Evolutionary conservation across 352 stramenopile genomes (phyloP), one percentile per base, ranked within the genome.

Genomic region (Pythium sukuiense): DNA sequence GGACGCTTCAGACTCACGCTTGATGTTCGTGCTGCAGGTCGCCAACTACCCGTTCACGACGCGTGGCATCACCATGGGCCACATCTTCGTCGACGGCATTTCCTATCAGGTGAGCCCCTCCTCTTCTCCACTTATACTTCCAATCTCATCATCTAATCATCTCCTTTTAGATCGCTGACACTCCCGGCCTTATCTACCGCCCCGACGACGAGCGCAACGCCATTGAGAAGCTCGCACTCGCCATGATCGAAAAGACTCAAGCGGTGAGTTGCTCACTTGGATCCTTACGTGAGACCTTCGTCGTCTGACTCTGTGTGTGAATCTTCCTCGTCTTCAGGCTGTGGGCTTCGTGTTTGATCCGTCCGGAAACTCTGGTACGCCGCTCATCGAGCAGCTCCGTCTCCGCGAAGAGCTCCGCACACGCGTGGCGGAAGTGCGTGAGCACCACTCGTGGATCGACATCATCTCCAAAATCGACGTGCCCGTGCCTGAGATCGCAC

Each of bases 1-100:
- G 6, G 43, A 6, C 43, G 11, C 55, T 30, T 55, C 4, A 50
- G 18, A 12, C 43, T 50, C 14, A 16, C 32, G 20, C 20, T 24
- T 24, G 20, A 24, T 67, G 48, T 6, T 18, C 18, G 3, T 53
- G 9, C n/a, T 20, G 8, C 55, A 95, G 86, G 83, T 95, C 41
- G 85, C 87, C 12, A 96, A 96, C 59, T 96, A 96, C 33, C 87
- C 87, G 35, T 96, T 96, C 65, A 96, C 87, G 32, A 96, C 87
- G 14, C 81, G 87, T 20, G 87, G 85, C 37, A 93, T 96, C 55
- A 94, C 87, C 8, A 94, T 96, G 80, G 87, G 87, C 3, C 87
- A 96, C 59, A 88, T 96, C 59, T 95, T 91, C 62, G 83, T 94
- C 27, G 75, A 93, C 39, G 86, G 86, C 41, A 79, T 87, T 50